Evolutionary conservation across 441 rosid species (phyloP).

Genomic region (Kokia cookei): DNA sequence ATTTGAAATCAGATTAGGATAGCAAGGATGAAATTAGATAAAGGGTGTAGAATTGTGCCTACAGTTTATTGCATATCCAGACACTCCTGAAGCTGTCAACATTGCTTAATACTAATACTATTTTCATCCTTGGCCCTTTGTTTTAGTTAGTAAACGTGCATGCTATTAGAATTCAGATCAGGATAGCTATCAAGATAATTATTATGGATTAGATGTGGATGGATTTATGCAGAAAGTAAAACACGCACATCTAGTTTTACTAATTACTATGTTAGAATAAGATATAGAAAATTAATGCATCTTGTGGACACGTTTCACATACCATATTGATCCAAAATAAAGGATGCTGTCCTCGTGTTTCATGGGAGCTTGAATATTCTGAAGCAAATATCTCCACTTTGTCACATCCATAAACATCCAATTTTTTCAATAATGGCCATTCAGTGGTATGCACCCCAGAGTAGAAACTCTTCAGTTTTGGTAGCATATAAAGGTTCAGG

Average conservation of each 20-base stretch:
- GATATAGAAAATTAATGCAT: not conserved
- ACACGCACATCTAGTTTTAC: not conserved
- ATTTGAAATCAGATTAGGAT: not conserved
- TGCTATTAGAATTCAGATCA: not conserved
- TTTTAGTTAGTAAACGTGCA: not conserved
- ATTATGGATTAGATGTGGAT: not conserved
- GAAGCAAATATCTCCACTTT: not conserved
- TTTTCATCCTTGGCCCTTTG: not conserved
- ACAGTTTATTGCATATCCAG: not conserved
- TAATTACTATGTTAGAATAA: not conserved
- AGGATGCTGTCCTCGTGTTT: not conserved
- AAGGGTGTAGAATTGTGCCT: not conserved
- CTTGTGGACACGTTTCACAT: not conserved
- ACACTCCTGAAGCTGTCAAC: not conserved
- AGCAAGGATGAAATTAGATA: no score
- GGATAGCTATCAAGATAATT: not conserved
- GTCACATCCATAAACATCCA: slow-evolving; percentile 4
- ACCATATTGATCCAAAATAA: not conserved
- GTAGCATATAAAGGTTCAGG: slow-evolving; percentile 9
- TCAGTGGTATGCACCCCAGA: not conserved
- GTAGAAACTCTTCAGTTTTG: slow-evolving; percentile 13
- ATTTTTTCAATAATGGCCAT: slow-evolving; percentile 5
- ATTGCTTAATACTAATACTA: not conserved
- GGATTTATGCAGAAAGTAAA: not conserved
- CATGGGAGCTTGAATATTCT: not conserved